Evolutionary conservation across 2,329 filamentous ascomycete species (phyloP), one percentile per base, ranked within the genome.

Genomic region (Colletotrichum chrysophilum): DNA sequence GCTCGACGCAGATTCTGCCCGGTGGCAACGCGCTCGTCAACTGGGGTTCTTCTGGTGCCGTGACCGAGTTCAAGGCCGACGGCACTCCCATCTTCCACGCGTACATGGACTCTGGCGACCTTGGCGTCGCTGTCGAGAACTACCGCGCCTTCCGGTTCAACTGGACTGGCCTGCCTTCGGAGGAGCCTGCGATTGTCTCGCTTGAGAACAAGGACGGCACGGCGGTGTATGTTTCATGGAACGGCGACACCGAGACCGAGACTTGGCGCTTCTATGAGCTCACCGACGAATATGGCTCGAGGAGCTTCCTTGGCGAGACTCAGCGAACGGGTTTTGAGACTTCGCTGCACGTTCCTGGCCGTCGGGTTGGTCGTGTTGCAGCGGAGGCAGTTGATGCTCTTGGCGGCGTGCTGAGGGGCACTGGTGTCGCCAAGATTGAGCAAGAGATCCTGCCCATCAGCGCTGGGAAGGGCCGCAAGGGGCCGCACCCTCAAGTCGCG

Each of bases 111-210:
- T 81, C 82, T 2, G 78, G 86, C 78, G 62, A 80, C 67, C 71
- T 86, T 76, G 81, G 80, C 73, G 79, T 81, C 78, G 80, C 80
- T 79, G 86, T 89, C 4, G 86, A 88, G 78, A 90, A 88, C 68
- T 93, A 92, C 78, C 87, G 90, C 36, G 87, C 86, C 4, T 89
- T 88, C 80, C 90, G 89, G 78, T 88, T 85, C 77, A 83, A 87
- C 70, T 93, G 90, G 90, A 85, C 85, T 4, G 89, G 88, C 0
- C 80, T 83, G 13, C 89, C 89, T 1, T 83, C 82, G 56, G 87
- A 85, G 34, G 86, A 82, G 30, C 80, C 78, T 7, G 78, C 79
- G 12, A 62, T 76, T 18, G 74, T 71, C 52, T 30, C 77, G 56
- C 9, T 75, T 56, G 58, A 77, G 76, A 66, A 77, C 10, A 66